Evolutionary conservation across 176 grass and related monocot species (phyloP).

Genomic region (Oryza glaberrima): DNA sequence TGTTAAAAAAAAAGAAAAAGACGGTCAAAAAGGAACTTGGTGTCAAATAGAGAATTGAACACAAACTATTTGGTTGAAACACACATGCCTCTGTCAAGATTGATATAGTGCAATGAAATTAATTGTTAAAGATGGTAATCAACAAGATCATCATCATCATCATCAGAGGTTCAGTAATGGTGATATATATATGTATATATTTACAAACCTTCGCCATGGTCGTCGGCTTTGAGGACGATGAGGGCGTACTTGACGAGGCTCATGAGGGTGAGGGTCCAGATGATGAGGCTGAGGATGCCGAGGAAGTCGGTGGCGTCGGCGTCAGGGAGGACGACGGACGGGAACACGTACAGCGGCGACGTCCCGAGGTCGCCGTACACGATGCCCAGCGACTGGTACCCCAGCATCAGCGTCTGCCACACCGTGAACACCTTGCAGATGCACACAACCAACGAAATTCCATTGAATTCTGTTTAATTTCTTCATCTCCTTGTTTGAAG

Average conservation of each 20-base stretch:
- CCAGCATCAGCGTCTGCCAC: slow-evolving; percentile 45
- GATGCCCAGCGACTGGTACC: slow-evolving; percentile 66
- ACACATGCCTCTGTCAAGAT: no score
- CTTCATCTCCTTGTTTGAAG: no score
- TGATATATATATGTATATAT: no score
- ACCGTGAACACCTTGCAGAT: slow-evolving; percentile 45
- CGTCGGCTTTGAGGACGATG: slow-evolving; percentile 60
- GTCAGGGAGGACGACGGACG: slow-evolving; percentile 50
- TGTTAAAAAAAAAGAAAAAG: no score
- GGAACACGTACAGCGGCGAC: slow-evolving; percentile 72
- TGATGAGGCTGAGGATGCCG: slow-evolving; percentile 65
- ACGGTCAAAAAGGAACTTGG: no score
- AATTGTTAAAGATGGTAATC: no score
- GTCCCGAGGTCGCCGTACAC: slow-evolving; percentile 73
- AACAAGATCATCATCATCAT: no score
- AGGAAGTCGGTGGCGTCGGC: slow-evolving; percentile 52
- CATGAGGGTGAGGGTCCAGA: slow-evolving; percentile 66
- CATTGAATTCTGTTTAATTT: no score
- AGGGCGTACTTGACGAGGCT: slow-evolving; percentile 69
- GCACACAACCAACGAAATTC: not conserved
- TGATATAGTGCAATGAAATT: no score
- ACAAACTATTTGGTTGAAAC: no score
- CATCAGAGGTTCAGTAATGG: no score
- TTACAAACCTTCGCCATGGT: slow-evolving; percentile 56
- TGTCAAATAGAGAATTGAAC: no score